Base-by-base conservation (phyloP, 2,329 filamentous ascomycete species). In the Verticillium nubilum region DNA sequence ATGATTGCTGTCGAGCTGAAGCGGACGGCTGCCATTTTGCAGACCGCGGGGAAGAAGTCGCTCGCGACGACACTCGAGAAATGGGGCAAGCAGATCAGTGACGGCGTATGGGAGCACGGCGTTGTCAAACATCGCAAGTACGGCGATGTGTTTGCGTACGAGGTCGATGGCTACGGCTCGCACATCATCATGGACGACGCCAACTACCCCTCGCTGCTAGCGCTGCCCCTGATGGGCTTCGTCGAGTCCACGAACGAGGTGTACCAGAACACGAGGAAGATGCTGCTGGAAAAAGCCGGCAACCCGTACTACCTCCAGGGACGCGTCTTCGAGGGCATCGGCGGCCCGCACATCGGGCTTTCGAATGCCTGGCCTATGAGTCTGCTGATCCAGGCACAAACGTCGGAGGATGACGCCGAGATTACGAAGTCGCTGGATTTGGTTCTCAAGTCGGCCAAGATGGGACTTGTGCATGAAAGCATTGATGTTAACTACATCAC, bases 291-390 rank as follows among this genome's bases (percentile, higher is more conserved):
- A 50, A 89, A 88, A 69, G 66, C 78, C 0, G 88, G 90, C 0
- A 99, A 99, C 69, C 95, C 95, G 0, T 99, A 97, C 72, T 98
- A 87, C 70, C 80, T 99, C 6, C 80, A 81, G 27, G 95, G 95
- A 2, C 77, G 76, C 17, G 86, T 84, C 0, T 97, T 99, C 69
- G 83, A 85, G 55, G 95, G 95, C 6, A 97, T 99, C 66, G 95
- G 95, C 67, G 95, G 13, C 19, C 85, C 84, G 6, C 86, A 86
- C 68, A 89, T 97, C 65, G 95, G 95, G 0, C 77, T 96, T n/a
- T 79, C 85, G 67, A 91, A 97, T 65, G 95, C 94, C 7, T 99
- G 95, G 95, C 95, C 95, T 0, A 98, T 99, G 92, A 95, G 91
- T 71, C 78, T 97, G 63, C 80, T 99, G 9, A 85, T 97, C 23